Percentiles rank a stretch among this genome's conserved stretches.
Conservation (phyloP, 352 stramenopile genomes). For the Phytophthora melonis region DNA sequence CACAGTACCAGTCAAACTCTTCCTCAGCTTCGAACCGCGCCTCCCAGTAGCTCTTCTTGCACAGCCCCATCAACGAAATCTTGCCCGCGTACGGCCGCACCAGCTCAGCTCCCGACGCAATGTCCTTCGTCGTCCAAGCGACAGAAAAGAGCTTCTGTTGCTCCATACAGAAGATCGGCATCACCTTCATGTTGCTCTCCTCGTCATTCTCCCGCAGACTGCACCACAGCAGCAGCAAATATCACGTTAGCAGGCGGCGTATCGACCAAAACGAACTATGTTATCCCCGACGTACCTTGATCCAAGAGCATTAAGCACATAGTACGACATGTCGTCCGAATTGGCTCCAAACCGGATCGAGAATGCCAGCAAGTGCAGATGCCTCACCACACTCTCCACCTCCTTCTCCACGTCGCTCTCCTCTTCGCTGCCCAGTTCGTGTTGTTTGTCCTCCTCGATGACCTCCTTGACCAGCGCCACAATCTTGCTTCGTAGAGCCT, state of each 20-base stretch:
- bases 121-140: constrained; percentile 48
- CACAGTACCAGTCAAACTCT: constrained; percentile 70
- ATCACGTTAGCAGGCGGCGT: constrained; percentile 8
- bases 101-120: constrained; percentile 42
- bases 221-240: constrained; percentile 4
- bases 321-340: constrained; percentile 58
- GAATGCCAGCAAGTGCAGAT: constrained; percentile 56
- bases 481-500: constrained; percentile 38
- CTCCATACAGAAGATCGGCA: constrained; percentile 58
- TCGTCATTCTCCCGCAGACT: constrained; percentile 52
- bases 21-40: constrained; percentile 57
- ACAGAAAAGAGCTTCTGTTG: constrained; percentile 57
- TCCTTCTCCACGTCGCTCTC: constrained; percentile 33
- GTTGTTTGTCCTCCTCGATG: constrained; percentile 6
- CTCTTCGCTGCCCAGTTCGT: constrained; percentile 16
- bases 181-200: constrained; percentile 55
- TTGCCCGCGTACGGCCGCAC: constrained; percentile 58
- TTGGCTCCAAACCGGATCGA: constrained; percentile 56
- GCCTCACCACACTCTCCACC: constrained; percentile 42
- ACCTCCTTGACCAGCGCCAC: constrained; percentile 20
- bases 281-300: constrained; percentile 32
- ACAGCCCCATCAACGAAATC: constrained; percentile 64
- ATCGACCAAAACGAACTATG: not conserved
- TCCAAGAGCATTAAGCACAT: constrained; percentile 56
- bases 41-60: constrained; percentile 72